A percentile compares a stretch with the other conserved stretches of the same genome.
phyloP scores from a whole-genome alignment of 768 basidiomycete genomes.

The Vararia minispora region DNA sequence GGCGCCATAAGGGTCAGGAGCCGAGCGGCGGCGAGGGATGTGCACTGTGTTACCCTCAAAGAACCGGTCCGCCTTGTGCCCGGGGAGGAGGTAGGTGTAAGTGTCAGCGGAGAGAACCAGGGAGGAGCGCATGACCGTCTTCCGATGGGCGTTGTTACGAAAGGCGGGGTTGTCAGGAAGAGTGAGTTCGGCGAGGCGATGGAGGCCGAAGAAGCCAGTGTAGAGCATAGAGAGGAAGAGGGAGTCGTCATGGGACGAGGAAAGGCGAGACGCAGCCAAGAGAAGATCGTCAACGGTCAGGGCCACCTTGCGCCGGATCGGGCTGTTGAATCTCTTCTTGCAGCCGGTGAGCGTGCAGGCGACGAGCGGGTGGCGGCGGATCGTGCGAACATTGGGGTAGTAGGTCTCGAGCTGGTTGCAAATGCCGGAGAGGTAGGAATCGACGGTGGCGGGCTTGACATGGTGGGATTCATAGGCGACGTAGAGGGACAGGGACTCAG shows the following conservation, averaged over 20 bases:
- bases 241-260: constrained; percentile 13
- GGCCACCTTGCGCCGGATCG: constrained; percentile 19
- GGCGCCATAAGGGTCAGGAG: not conserved
- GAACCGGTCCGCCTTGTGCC: constrained; percentile 26
- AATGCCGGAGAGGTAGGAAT: constrained; percentile 27
- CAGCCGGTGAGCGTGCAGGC: constrained; percentile 21
- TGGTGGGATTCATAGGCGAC: constrained; percentile 24
- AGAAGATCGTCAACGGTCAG: constrained; percentile 14
- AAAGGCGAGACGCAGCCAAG: not conserved
- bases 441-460: constrained; percentile 26
- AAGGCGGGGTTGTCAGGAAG: constrained; percentile 10
- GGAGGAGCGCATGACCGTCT: constrained; percentile 13
- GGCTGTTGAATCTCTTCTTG: constrained; percentile 12
- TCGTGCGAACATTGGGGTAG: constrained; percentile 20
- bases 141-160: constrained; percentile 11
- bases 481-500: constrained; percentile 26
- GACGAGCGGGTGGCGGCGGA: constrained; percentile 18
- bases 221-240: constrained; percentile 16
- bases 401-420: constrained; percentile 21
- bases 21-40: not conserved
- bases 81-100: constrained; percentile 20
- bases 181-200: constrained; percentile 21
- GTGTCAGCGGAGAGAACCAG: not conserved
- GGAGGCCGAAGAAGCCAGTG: constrained; percentile 16
- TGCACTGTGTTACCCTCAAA: constrained; percentile 15